phyloP scores from a whole-genome alignment of 805 yeast genomes.

The Ogataea parapolymorpha region DNA sequence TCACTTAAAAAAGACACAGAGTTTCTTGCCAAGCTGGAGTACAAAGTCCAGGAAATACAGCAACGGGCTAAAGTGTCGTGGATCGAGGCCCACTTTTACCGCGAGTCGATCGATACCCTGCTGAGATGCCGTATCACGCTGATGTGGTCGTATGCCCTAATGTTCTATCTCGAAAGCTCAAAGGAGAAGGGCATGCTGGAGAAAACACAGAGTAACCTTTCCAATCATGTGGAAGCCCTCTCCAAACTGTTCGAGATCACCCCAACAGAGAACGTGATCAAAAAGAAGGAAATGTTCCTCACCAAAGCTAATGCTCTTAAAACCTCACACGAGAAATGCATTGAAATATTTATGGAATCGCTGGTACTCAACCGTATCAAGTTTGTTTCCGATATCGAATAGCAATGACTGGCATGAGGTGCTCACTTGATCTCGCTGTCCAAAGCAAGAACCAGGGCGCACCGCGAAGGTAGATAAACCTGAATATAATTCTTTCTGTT shows the following conservation, averaged over 20 bases:
- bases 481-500: constrained; percentile 70
- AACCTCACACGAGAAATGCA: constrained; percentile 16
- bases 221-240: constrained; percentile 29
- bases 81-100: constrained; percentile 83
- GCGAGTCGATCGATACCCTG: constrained; percentile 65
- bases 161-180: constrained; percentile 52
- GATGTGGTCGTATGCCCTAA: constrained; percentile 88
- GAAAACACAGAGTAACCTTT: constrained; percentile 24
- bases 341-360: constrained; percentile 27
- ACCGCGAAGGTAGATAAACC: constrained; percentile 78
- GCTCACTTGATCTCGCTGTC: constrained; percentile 24
- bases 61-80: constrained; percentile 65
- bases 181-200: constrained; percentile 60
- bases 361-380: constrained; percentile 10
- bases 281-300: constrained; percentile 25
- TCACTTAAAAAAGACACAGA: constrained; percentile 71
- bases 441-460: constrained; percentile 59
- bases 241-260: constrained; percentile 35
- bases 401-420: constrained; percentile 4
- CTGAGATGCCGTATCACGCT: constrained; percentile 69
- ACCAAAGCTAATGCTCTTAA: constrained; percentile 21
- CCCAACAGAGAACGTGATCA: constrained; percentile 26
- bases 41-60: constrained; percentile 62
- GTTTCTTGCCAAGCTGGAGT: constrained; percentile 60
- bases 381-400: constrained; percentile 1